Percentiles rank a stretch among this genome's conserved stretches.
Evolutionary conservation across 768 basidiomycete species (phyloP).

Genomic region (Dendrothele bispora): DNA sequence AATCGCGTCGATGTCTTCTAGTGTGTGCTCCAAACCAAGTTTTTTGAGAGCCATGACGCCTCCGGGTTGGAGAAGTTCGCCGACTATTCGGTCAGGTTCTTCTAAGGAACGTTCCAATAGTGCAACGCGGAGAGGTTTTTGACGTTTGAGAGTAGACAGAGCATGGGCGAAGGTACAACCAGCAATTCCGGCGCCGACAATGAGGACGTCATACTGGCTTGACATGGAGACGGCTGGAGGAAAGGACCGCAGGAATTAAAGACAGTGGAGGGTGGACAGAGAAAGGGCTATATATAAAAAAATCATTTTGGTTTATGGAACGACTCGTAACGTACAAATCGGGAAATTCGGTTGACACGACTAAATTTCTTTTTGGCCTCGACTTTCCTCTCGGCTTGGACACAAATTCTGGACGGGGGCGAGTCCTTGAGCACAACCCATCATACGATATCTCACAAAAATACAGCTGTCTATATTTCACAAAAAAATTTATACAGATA

Average conservation of each 20-base stretch:
- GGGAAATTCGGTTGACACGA: background rate
- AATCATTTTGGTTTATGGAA: background rate
- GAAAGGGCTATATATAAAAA: background rate
- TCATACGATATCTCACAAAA: too few relatives aligned
- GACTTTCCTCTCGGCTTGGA: too few relatives aligned
- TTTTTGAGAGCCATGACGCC: constrained; percentile 74
- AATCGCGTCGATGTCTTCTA: constrained; percentile 89
- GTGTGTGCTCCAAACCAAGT: constrained; percentile 73
- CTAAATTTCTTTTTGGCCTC: too few relatives aligned
- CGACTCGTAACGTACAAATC: background rate
- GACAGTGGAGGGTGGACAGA: background rate
- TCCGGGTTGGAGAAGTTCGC: constrained; percentile 93
- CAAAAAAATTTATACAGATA: too few relatives aligned
- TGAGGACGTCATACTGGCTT: constrained; percentile 66
- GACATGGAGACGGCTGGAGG: background rate
- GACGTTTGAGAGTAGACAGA: constrained; percentile 59
- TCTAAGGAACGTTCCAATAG: constrained; percentile 89
- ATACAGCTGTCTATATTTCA: too few relatives aligned
- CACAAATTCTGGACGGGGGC: too few relatives aligned
- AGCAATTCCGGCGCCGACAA: constrained; percentile 92
- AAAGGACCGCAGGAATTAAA: background rate
- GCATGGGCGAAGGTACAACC: constrained; percentile 87
- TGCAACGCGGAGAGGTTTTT: constrained; percentile 68
- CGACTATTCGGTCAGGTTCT: constrained; percentile 95
- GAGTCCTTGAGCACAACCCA: too few relatives aligned